Evolutionary conservation across 2,329 filamentous ascomycete species (phyloP).

Genomic region (Blastomyces parvus): DNA sequence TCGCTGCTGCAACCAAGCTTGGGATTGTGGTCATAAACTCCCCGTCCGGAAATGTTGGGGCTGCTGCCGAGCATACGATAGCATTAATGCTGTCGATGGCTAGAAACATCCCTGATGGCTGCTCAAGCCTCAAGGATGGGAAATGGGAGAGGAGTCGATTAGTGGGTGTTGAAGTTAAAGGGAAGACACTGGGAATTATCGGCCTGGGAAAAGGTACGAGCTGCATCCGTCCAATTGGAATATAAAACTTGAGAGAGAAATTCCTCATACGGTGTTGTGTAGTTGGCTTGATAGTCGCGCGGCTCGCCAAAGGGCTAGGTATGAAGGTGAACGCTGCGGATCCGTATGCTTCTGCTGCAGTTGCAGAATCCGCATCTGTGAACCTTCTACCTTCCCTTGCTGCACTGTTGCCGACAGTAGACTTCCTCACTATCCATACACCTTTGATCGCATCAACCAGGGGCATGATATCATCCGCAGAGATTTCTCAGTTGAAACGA

Average conservation of each 20-base stretch:
- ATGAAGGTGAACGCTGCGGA: constrained; percentile 69
- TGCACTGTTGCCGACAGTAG: constrained; percentile 55
- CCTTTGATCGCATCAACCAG: constrained; percentile 68
- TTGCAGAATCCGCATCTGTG: constrained; percentile 60
- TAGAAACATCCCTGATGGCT: constrained; percentile 61
- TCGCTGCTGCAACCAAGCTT: constrained; percentile 58
- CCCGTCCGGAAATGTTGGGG: constrained; percentile 69
- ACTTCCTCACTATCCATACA: constrained; percentile 74
- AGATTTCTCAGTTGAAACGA: constrained; percentile 62
- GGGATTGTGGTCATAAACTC: constrained; percentile 75
- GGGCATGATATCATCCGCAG: constrained; percentile 58
- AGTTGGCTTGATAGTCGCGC: constrained; percentile 68
- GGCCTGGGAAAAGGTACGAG: constrained; percentile 62
- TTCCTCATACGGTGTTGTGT: neutral
- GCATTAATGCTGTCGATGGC: constrained; percentile 65
- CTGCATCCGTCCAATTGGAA: neutral
- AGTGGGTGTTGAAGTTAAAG: constrained; percentile 67
- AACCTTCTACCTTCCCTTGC: constrained; percentile 49
- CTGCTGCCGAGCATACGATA: constrained; percentile 69
- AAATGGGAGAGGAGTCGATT: constrained; percentile 67
- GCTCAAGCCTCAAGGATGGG: constrained; percentile 58
- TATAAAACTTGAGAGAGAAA: neutral
- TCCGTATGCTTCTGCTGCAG: constrained; percentile 65
- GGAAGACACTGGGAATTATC: constrained; percentile 66
- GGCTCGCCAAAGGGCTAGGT: constrained; percentile 66